phyloP scores from a whole-genome alignment of 2,329 filamentous ascomycete species.

The Pseudogymnoascus sp. region DNA sequence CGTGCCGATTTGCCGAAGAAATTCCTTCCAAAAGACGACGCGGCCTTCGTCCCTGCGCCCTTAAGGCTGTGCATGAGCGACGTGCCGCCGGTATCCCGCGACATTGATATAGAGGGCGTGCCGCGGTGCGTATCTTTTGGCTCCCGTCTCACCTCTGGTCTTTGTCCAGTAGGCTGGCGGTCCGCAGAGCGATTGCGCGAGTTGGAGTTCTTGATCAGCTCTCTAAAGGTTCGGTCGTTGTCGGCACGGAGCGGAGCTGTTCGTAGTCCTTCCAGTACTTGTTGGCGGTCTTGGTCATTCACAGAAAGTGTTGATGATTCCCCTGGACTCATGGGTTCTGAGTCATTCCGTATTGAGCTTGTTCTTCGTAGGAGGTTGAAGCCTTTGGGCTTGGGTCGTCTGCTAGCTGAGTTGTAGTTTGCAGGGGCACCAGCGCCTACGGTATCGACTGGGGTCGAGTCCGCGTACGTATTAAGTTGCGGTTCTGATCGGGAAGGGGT shows the following conservation, averaged over 20 bases:
- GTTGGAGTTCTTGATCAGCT: conserved; percentile 56
- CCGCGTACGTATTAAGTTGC: conserved; percentile 15
- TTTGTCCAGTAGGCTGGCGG: conserved; percentile 41
- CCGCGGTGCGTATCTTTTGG: conserved; percentile 33
- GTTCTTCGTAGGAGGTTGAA: conserved; percentile 34
- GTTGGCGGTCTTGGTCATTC: conserved; percentile 30
- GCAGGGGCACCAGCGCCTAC: conserved; percentile 6
- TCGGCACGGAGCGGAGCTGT: conserved; percentile 52
- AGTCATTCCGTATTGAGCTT: conserved; percentile 38
- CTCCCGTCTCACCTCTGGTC: conserved; percentile 32
- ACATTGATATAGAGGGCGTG: conserved; percentile 40
- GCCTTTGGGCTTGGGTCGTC: conserved; percentile 27
- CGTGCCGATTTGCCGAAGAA: conserved; percentile 73
- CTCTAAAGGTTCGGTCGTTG: conserved; percentile 60
- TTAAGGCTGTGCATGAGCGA: conserved; percentile 68
- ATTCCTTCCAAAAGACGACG: conserved; percentile 74
- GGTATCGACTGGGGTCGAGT: background rate
- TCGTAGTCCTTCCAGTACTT: conserved; percentile 26
- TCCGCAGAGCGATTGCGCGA: conserved; percentile 68
- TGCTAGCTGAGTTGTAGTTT: conserved; percentile 15
- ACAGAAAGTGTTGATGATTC: conserved; percentile 13
- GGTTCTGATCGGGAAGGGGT: conserved; percentile 23
- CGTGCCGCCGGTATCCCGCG: conserved; percentile 53
- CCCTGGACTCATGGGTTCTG: conserved; percentile 20
- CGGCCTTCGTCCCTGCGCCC: conserved; percentile 64